Percentiles rank a stretch among this genome's conserved stretches.
Conservation (phyloP, 495 filamentous ascomycete genomes). For the Lasiosphaeria ovina region DNA sequence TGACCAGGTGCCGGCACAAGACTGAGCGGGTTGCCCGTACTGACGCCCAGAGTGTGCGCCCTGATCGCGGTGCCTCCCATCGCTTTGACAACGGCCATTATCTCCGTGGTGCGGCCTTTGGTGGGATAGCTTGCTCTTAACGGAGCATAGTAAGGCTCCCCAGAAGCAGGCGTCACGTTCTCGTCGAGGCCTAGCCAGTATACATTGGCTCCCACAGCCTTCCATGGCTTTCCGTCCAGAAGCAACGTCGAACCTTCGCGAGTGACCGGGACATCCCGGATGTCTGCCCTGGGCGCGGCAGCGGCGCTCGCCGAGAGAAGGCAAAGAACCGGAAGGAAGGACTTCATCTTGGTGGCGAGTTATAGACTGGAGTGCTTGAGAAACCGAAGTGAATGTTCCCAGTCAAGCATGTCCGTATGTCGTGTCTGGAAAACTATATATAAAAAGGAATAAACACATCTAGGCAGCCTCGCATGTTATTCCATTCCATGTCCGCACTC, state of each 20-base stretch:
- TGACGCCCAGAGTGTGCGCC: conserved; percentile 54
- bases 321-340: background rate
- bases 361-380: too few species aligned
- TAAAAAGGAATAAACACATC: too few species aligned
- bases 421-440: too few species aligned
- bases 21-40: conserved; percentile 52
- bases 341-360: background rate
- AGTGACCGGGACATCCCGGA: conserved; percentile 24
- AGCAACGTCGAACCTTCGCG: conserved; percentile 42
- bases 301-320: background rate
- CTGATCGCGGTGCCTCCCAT: conserved; percentile 53
- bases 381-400: too few species aligned
- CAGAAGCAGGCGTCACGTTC: conserved; percentile 51
- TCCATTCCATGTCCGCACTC: background rate
- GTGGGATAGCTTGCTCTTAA: conserved; percentile 53
- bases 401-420: too few species aligned
- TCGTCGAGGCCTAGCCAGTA: conserved; percentile 61
- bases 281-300: background rate
- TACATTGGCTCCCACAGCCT: conserved; percentile 52
- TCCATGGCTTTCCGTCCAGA: conserved; percentile 46
- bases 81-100: conserved; percentile 50
- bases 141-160: conserved; percentile 49
- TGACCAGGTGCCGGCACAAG: conserved; percentile 44
- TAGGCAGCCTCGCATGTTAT: background rate
- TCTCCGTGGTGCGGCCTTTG: conserved; percentile 50